phyloP scores from a whole-genome alignment of 2,329 filamentous ascomycete species.

The Ascosphaera pollenicola region DNA sequence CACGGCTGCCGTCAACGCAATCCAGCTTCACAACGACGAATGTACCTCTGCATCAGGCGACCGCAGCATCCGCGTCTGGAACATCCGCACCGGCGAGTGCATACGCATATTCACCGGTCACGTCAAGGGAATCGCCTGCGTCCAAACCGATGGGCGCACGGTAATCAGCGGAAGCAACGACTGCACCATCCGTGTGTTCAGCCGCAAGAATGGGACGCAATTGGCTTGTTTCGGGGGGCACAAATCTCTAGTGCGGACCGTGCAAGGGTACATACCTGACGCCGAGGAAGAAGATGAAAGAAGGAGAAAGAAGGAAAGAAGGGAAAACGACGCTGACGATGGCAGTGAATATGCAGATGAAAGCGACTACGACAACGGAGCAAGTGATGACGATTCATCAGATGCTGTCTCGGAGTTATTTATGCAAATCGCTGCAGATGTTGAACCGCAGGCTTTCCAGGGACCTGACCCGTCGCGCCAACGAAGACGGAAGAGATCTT shows the following conservation, averaged over 20 bases:
- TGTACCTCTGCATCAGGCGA: conserved; percentile 93
- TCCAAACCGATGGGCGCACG: conserved; percentile 82
- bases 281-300: conserved; percentile 57
- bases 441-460: too few relatives aligned
- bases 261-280: conserved; percentile 35
- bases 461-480: conserved; percentile 32
- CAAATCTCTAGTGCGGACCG: conserved; percentile 65
- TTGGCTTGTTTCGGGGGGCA: conserved; percentile 75
- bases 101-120: conserved; percentile 66
- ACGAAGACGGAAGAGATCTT: too few relatives aligned
- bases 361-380: too few relatives aligned
- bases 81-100: conserved; percentile 59
- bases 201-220: conserved; percentile 64
- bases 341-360: too few relatives aligned
- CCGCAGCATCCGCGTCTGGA: conserved; percentile 84
- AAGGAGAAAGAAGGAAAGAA: conserved; percentile 43
- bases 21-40: conserved; percentile 66
- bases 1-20: conserved; percentile 80
- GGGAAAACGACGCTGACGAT: too few relatives aligned
- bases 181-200: conserved; percentile 88
- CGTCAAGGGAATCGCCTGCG: conserved; percentile 87
- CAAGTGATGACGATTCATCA: too few relatives aligned
- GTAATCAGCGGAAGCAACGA: conserved; percentile 95
- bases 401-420: too few relatives aligned
- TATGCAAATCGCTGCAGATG: conserved; percentile 17